Evolutionary conservation across 805 yeast genomes (phyloP).

Genomic region (Blastobotrys terrestris): DNA sequence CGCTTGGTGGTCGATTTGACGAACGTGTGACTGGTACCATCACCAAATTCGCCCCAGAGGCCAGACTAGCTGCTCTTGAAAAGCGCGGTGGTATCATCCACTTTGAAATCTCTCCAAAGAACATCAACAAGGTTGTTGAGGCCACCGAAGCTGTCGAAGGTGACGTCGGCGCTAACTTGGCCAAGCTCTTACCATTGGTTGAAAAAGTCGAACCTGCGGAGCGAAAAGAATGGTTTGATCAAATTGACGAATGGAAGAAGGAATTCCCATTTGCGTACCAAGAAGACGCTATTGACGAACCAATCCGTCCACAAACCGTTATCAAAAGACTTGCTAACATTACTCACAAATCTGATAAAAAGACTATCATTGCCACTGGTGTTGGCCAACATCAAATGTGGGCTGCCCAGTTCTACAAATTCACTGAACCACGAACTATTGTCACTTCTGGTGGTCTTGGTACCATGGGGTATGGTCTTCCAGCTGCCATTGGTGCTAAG

Average conservation of each 20-base stretch:
- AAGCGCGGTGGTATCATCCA: constrained; percentile 93
- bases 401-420: constrained; percentile 97
- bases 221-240: constrained; percentile 75
- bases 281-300: constrained; percentile 46
- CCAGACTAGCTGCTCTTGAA: constrained; percentile 81
- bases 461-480: constrained; percentile 97
- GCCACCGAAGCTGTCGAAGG: constrained; percentile 97
- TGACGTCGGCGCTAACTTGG: constrained; percentile 78
- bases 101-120: constrained; percentile 93
- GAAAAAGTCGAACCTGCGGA: constrained; percentile 43
- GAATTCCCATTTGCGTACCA: constrained; percentile 82
- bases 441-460: constrained; percentile 99
- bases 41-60: constrained; percentile 87
- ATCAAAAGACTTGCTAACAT: constrained; percentile 71
- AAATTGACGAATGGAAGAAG: constrained; percentile 74
- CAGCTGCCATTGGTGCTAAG: constrained; percentile 98
- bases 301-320: constrained; percentile 89
- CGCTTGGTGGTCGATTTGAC: constrained; percentile 95
- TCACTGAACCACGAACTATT: constrained; percentile 88
- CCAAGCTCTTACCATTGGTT: constrained; percentile 64
- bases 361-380: constrained; percentile 90
- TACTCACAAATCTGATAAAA: constrained; percentile 55
- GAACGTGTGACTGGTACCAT: constrained; percentile 94
- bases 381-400: constrained; percentile 99
- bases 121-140: constrained; percentile 90